Conservation (phyloP, 23 red algal genomes). For the Gracilariopsis chorda region DNA sequence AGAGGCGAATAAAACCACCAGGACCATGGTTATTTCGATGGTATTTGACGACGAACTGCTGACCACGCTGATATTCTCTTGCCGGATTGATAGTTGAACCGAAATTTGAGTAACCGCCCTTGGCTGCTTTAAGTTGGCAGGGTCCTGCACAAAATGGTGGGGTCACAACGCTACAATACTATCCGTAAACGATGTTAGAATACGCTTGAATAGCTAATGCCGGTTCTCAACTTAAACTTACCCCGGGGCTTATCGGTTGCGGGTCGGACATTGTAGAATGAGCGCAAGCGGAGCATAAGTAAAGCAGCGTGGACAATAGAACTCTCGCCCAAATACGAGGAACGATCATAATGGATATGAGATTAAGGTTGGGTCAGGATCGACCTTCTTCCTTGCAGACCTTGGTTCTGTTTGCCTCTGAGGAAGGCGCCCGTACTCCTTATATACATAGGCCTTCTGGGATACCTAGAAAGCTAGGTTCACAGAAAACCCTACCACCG, state of each 20-base stretch:
- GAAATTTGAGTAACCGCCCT: constrained; percentile 26
- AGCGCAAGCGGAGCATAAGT: no score
- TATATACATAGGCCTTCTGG: no score
- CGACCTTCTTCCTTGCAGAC: no score
- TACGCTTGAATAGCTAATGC: background rate
- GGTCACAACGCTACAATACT: background rate
- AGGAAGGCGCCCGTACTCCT: no score
- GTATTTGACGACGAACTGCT: background rate
- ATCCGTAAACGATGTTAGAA: background rate
- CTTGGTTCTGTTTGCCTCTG: no score
- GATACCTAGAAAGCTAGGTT: no score
- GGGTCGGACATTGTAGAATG: constrained; percentile 1
- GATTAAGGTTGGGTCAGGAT: no score
- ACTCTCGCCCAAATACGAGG: no score
- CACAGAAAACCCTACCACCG: no score
- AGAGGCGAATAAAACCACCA: constrained; percentile 24
- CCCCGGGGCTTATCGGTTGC: background rate
- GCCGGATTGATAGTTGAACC: constrained; percentile 1
- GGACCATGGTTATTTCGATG: constrained; percentile 32
- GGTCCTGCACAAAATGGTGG: background rate
- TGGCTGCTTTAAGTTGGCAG: background rate
- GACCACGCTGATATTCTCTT: background rate
- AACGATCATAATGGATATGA: no score
- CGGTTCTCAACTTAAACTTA: background rate
- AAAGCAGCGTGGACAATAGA: background rate